These are phyloP conservation scores for Cardiospermum halicacabum DNA, from an alignment of 345 rosid species.

Conservation along the genomic window DNA sequence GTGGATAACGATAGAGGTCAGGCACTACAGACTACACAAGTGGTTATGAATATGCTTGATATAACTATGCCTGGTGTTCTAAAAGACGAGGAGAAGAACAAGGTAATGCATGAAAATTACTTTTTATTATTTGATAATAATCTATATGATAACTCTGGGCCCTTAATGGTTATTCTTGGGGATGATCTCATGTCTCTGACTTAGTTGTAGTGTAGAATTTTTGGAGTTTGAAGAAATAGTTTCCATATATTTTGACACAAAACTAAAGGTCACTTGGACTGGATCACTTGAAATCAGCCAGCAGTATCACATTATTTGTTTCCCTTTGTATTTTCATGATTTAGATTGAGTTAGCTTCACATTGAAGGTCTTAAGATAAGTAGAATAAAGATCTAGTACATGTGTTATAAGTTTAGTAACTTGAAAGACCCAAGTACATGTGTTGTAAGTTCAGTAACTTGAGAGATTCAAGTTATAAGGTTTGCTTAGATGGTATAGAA, in stretches of 20 bases:
- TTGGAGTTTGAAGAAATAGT: not conserved
- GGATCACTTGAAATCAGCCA: not conserved
- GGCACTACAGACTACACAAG: slow-evolving; percentile 63
- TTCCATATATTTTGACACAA: not conserved
- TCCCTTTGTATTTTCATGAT: not conserved
- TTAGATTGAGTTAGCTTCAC: not conserved
- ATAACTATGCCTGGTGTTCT: slow-evolving; percentile 67
- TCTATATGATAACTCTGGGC: not conserved
- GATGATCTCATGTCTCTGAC: not conserved
- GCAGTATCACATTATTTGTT: too few species aligned
- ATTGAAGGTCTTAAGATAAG: too few species aligned
- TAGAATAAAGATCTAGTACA: too few species aligned
- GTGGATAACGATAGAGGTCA: slow-evolving; percentile 57
- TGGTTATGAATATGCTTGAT: slow-evolving; percentile 86
- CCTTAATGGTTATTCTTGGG: not conserved
- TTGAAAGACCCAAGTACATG: too few species aligned
- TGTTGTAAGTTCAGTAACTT: too few species aligned
- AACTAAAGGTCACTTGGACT: not conserved
- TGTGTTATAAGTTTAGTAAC: too few species aligned
- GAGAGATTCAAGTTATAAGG: too few species aligned
- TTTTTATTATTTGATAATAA: slow-evolving; percentile 1
- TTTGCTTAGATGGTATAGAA: too few species aligned
- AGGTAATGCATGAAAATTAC: slow-evolving; percentile 41
- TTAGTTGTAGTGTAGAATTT: not conserved
- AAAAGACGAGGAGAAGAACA: slow-evolving; percentile 60